Conservation (phyloP, 2,329 filamentous ascomycete genomes). For the Trichophyton mentagrophytes region DNA sequence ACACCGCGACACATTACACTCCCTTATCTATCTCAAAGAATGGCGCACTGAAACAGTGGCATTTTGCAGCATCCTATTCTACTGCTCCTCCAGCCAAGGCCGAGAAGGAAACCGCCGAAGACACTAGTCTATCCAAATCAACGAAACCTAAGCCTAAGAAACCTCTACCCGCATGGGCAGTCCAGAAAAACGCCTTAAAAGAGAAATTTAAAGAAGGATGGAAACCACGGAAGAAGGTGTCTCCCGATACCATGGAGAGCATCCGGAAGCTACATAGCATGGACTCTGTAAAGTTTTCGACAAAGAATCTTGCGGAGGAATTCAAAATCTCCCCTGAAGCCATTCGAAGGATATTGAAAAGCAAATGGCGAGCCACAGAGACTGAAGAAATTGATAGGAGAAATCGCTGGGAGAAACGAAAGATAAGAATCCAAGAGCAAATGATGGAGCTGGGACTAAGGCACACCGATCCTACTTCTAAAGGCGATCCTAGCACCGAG, state of each 20-base stretch:
- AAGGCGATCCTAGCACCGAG: background rate
- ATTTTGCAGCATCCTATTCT: background rate
- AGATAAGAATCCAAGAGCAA: conserved; percentile 35
- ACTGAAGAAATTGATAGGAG: conserved; percentile 29
- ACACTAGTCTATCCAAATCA: conserved; percentile 3
- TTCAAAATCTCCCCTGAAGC: conserved; percentile 83
- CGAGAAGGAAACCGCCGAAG: background rate
- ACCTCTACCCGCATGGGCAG: conserved; percentile 50
- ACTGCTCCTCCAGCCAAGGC: background rate
- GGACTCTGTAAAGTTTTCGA: conserved; percentile 66
- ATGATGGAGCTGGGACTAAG: conserved; percentile 41
- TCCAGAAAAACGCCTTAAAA: conserved; percentile 61
- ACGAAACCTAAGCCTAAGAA: conserved; percentile 13
- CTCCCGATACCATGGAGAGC: conserved; percentile 81
- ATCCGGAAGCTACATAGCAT: conserved; percentile 71
- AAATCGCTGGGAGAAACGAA: conserved; percentile 33
- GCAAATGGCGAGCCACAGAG: conserved; percentile 34
- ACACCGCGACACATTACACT: background rate
- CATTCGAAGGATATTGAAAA: conserved; percentile 69
- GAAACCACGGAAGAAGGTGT: conserved; percentile 73
- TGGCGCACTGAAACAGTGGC: background rate
- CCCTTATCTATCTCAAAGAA: background rate
- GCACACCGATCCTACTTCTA: conserved; percentile 15
- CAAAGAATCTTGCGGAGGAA: conserved; percentile 55
- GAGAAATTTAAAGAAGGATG: conserved; percentile 69